phyloP scores from a whole-genome alignment of 1,284 basidiomycete genomes.

The Fomitopsis schrenkii region DNA sequence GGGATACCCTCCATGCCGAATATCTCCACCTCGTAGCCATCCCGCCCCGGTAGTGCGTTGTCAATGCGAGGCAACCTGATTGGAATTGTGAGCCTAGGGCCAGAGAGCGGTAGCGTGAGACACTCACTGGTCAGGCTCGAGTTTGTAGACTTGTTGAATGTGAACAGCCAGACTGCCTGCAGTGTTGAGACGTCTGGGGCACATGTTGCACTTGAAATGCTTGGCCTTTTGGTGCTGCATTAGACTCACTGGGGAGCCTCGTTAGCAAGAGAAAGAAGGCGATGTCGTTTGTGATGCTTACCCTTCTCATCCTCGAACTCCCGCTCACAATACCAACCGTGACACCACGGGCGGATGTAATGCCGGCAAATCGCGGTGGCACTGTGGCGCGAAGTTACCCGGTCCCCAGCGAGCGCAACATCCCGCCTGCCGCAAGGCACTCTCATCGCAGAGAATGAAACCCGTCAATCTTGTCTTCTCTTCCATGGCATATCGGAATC shows the following conservation, averaged over 20 bases:
- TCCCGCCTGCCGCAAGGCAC: too few species aligned
- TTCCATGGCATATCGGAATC: too few species aligned
- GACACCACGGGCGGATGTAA: conserved; percentile 90
- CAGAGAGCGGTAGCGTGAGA: neutral
- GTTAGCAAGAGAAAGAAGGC: neutral
- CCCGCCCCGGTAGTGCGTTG: conserved; percentile 93
- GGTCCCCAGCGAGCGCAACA: too few species aligned
- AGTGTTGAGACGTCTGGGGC: conserved; percentile 93
- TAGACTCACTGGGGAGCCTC: conserved; percentile 62
- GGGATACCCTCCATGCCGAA: conserved; percentile 99
- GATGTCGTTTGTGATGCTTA: conserved; percentile 23
- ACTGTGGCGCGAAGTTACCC: too few species aligned
- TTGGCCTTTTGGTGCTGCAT: conserved; percentile 99
- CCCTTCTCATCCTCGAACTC: conserved; percentile 98
- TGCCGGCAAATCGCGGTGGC: too few species aligned
- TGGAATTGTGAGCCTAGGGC: conserved; percentile 5
- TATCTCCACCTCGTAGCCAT: conserved; percentile 98
- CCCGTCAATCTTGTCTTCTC: too few species aligned
- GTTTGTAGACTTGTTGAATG: conserved; percentile 97
- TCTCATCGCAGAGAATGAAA: too few species aligned
- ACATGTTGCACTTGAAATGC: conserved; percentile 97
- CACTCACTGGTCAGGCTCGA: conserved; percentile 90
- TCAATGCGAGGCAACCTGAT: conserved; percentile 79
- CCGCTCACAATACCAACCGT: conserved; percentile 99
- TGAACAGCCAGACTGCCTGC: conserved; percentile 98